Conservation (phyloP, 257 asterid species). For the Plantago major region DNA sequence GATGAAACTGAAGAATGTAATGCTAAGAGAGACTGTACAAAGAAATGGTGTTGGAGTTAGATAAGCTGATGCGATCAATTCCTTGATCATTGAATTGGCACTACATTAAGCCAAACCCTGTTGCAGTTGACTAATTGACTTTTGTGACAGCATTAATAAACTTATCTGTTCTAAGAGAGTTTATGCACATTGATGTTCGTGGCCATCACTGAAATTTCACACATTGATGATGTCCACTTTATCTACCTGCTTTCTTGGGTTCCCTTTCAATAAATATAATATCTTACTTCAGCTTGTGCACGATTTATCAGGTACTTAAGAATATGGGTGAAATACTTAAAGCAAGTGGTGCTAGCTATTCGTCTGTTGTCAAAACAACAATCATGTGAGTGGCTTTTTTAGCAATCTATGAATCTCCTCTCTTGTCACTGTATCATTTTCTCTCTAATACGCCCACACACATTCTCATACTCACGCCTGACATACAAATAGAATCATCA, state of each 20-base stretch:
- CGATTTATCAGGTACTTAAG: conserved; percentile 64
- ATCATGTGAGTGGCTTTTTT: conserved; percentile 58
- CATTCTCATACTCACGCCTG: background rate
- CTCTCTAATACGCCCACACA: conserved; percentile 3
- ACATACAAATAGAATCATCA: background rate
- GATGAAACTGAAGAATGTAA: no score
- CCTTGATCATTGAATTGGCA: no score
- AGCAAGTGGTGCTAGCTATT: conserved; percentile 82
- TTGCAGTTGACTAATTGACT: no score
- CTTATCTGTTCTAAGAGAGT: no score
- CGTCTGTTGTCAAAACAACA: conserved; percentile 97
- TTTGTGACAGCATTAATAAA: no score
- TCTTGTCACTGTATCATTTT: background rate
- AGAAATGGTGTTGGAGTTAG: no score
- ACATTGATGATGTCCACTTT: conserved; percentile 7
- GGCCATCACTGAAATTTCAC: background rate
- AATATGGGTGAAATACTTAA: conserved; percentile 97
- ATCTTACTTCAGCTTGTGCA: conserved; percentile 16
- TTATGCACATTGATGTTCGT: conserved; percentile 2
- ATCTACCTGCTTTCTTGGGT: background rate
- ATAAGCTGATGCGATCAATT: no score
- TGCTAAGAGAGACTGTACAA: no score
- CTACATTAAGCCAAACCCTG: no score
- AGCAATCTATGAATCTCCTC: background rate
- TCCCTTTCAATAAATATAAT: background rate